Conservation (phyloP, 140 eudicot genomes). For the Cichorium intybus region DNA sequence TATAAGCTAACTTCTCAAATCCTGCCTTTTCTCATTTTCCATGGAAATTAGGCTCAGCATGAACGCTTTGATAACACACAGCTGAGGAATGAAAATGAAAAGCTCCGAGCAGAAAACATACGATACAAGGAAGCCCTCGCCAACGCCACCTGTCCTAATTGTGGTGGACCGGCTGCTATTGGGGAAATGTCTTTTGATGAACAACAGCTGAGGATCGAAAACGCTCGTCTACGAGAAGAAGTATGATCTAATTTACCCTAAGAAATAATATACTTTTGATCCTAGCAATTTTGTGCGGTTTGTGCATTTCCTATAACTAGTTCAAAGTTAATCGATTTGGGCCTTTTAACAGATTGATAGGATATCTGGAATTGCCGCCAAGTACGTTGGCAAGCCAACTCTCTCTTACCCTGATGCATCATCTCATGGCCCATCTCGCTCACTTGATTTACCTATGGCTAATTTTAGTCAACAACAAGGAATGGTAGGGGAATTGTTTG, state of each 20-base stretch:
- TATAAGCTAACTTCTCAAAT: background rate
- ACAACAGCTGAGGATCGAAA: slow-evolving; percentile 87
- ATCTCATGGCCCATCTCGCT: slow-evolving; percentile 48
- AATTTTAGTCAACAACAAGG: slow-evolving; percentile 55
- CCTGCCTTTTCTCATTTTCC: background rate
- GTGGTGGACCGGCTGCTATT: slow-evolving; percentile 89
- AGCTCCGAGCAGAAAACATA: slow-evolving; percentile 78
- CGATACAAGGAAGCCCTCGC: slow-evolving; percentile 80
- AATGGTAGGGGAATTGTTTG: slow-evolving; percentile 67
- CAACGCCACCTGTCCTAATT: slow-evolving; percentile 83
- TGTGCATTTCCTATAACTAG: background rate
- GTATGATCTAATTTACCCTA: slow-evolving; percentile 28
- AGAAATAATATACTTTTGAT: background rate
- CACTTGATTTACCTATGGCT: slow-evolving; percentile 70
- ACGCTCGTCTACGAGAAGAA: slow-evolving; percentile 90
- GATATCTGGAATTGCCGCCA: slow-evolving; percentile 91
- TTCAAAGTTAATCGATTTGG: background rate
- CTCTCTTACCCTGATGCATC: slow-evolving; percentile 56
- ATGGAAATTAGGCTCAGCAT: slow-evolving; percentile 72
- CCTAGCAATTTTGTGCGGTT: background rate
- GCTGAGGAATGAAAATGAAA: slow-evolving; percentile 78
- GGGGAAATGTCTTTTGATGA: slow-evolving; percentile 98
- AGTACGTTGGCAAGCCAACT: slow-evolving; percentile 83
- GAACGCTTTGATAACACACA: slow-evolving; percentile 85
- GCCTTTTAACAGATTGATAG: slow-evolving; percentile 70